Evolutionary conservation across 179 eudicot genomes (phyloP).

Genomic region (Kewa caespitosa): DNA sequence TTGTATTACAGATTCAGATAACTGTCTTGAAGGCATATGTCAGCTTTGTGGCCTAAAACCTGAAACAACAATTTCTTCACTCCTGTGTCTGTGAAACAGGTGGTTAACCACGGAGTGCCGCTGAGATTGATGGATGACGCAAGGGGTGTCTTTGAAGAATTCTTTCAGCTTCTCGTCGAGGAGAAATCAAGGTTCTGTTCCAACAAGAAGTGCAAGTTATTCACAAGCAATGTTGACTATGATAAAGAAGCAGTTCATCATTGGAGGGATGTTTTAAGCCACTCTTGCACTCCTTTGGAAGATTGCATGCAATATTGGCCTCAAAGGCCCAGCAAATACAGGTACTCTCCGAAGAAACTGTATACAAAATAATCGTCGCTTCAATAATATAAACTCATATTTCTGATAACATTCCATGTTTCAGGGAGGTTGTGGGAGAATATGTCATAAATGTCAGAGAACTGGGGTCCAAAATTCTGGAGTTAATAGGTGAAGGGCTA

Average conservation of each 20-base stretch:
- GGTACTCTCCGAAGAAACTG: background rate
- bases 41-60: no score
- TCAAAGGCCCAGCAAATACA: background rate
- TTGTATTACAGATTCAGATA: no score
- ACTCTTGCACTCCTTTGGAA: slow-evolving; percentile 6
- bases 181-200: slow-evolving; percentile 1
- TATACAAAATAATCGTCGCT: background rate
- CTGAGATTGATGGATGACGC: slow-evolving; percentile 10
- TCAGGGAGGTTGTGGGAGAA: slow-evolving; percentile 5
- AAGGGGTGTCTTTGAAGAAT: background rate
- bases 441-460: background rate
- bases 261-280: slow-evolving; percentile 12
- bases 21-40: no score
- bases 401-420: no score
- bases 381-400: no score
- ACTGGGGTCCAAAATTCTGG: slow-evolving; percentile 23
- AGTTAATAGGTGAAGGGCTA: slow-evolving; percentile 28
- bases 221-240: slow-evolving; percentile 4
- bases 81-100: background rate
- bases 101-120: slow-evolving; percentile 25
- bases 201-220: background rate
- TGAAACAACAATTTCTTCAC: no score
- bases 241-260: background rate
- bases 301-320: slow-evolving; percentile 19
- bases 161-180: slow-evolving; percentile 9